These are phyloP conservation scores for Nannochloris sp. DNA, from an alignment of 139 green algal genomes.

Conservation along the genomic window DNA sequence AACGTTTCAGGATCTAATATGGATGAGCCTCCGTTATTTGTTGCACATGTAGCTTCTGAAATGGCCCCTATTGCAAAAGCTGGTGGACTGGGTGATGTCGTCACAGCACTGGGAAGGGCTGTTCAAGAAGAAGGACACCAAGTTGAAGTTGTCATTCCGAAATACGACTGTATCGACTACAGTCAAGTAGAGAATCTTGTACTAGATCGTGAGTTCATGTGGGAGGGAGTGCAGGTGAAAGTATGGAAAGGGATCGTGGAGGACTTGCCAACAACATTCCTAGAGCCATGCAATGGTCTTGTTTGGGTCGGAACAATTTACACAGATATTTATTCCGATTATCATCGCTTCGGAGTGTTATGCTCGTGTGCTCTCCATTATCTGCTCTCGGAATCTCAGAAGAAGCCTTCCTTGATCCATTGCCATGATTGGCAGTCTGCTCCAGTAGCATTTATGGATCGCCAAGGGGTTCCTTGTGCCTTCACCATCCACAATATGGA, in stretches of 20 bases:
- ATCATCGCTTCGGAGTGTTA: constrained; percentile 87
- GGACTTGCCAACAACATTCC: constrained; percentile 49
- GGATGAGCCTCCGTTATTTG: constrained; percentile 44
- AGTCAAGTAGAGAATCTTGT: constrained; percentile 32
- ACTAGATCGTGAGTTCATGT: constrained; percentile 54
- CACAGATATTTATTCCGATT: constrained; percentile 59
- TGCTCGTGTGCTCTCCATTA: constrained; percentile 84
- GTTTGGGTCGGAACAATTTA: constrained; percentile 87
- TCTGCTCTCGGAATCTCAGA: constrained; percentile 46
- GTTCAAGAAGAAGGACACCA: constrained; percentile 62
- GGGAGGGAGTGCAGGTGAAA: constrained; percentile 47
- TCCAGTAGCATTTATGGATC: constrained; percentile 42
- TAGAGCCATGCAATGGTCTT: constrained; percentile 79
- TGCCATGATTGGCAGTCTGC: constrained; percentile 93
- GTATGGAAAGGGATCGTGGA: constrained; percentile 68
- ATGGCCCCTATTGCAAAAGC: constrained; percentile 98
- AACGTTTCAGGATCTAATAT: constrained; percentile 25
- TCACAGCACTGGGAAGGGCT: constrained; percentile 71
- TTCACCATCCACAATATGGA: constrained; percentile 97
- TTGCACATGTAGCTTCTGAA: constrained; percentile 91
- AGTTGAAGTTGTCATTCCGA: constrained; percentile 81
- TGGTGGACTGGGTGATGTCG: constrained; percentile 91
- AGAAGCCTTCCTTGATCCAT: constrained; percentile 84
- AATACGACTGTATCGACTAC: constrained; percentile 93
- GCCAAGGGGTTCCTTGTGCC: constrained; percentile 27